Evolutionary conservation across 495 filamentous ascomycete species (phyloP), one percentile per base, ranked within the genome.

Genomic region (Rostrohypoxylon terebratum): DNA sequence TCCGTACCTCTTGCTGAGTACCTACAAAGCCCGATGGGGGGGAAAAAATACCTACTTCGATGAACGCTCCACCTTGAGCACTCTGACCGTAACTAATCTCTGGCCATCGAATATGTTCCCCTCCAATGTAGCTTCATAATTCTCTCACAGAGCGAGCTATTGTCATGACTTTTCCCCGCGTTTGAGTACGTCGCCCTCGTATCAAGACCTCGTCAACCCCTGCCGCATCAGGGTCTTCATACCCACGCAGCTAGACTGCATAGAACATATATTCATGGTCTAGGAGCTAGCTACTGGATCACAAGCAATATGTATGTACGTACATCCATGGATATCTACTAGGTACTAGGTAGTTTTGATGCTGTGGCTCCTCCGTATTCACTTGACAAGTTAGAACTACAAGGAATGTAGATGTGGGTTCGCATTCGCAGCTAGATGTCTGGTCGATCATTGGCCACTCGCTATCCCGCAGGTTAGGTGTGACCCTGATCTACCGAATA

Each of bases 201-300:
- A 62, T 59, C 61, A 21, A 54, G 53, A 23, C 45, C 34, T 73
- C 31, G 64, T 38, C 55, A 62, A 68, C 58, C 65, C 64, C 42
- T 21, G 59, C 60, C 55, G 59, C 45, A 31, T 73, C 53, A 65
- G 65, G 64, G 60, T 54, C 70, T 59, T 55, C 14, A 64, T 68
- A 54, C 36, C 70, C 60, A 63, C 69, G 63, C 50, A 53, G 65
- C 33, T 34, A 63, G 60, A 47, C 69, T 63, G 36, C 69, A 51
- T 63, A 66, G 47, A 63, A 38, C 69, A 34, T 63, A 61, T 58
- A 63, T 63, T 61, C 61, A 20, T 62, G 25, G 45, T 16, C 48
- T 61, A 53, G 60, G 9, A 71, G 36, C 18, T 59, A 34, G 54
- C 59, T 63, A 63, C 63, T 72, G 69, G 63, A 63, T 63, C 50